Evolutionary conservation across 345 rosid species (phyloP).

Genomic region (Heritiera fomes): DNA sequence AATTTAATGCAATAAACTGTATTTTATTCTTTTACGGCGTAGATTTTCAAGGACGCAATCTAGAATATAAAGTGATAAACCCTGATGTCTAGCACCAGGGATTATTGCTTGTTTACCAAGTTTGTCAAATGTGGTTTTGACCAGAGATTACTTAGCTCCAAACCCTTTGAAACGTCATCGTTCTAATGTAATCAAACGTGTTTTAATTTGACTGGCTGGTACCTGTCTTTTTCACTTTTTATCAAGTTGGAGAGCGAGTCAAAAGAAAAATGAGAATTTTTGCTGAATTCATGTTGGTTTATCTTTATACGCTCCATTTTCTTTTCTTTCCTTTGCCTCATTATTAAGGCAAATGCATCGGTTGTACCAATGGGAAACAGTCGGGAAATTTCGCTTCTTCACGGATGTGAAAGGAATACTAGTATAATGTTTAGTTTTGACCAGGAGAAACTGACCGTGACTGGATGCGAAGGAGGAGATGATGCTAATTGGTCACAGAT

Average conservation of each 20-base stretch:
- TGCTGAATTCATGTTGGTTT: no score
- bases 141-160: background rate
- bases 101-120: slow-evolving; percentile 18
- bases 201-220: background rate
- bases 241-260: background rate
- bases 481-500: slow-evolving; percentile 18
- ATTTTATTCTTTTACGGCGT: background rate
- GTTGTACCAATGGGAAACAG: background rate
- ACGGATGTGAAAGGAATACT: background rate
- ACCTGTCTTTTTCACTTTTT: background rate
- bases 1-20: background rate
- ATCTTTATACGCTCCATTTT: background rate
- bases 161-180: background rate
- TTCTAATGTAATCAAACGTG: background rate
- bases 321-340: background rate
- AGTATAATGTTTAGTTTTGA: background rate
- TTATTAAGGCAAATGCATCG: slow-evolving; percentile 1
- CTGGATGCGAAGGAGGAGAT: background rate
- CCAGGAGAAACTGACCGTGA: background rate
- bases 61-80: slow-evolving; percentile 1
- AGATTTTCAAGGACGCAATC: slow-evolving; percentile 4
- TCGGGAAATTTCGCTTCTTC: background rate
- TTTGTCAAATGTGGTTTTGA: background rate
- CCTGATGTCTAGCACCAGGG: background rate
- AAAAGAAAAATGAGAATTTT: background rate